Evolutionary conservation across 331 rosid genomes (phyloP).

Genomic region (Prunus yedoensis): DNA sequence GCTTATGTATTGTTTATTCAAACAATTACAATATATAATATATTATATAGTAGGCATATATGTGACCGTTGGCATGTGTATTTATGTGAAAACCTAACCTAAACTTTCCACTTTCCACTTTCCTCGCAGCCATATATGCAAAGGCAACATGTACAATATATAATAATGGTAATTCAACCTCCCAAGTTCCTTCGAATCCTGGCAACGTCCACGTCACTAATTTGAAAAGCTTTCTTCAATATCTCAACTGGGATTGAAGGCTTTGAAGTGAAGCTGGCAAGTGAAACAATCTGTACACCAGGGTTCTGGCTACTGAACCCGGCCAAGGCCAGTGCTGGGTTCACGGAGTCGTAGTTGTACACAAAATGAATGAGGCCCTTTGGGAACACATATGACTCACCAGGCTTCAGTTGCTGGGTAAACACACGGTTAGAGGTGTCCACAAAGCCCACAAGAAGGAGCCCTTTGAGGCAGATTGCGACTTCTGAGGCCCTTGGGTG

Average conservation of each 20-base stretch:
- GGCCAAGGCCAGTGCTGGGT: conserved; percentile 45
- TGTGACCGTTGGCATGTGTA: conserved; percentile 13
- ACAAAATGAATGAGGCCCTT: conserved; percentile 63
- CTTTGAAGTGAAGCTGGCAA: conserved; percentile 51
- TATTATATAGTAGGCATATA: neutral
- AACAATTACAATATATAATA: neutral
- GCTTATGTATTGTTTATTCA: neutral
- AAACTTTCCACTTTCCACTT: neutral
- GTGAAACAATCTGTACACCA: conserved; percentile 43
- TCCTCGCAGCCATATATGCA: neutral
- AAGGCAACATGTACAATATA: neutral
- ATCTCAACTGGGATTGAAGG: conserved; percentile 34
- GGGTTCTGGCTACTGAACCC: conserved; percentile 77
- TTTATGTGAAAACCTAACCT: neutral
- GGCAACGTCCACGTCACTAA: conserved; percentile 29
- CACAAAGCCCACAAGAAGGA: conserved; percentile 60
- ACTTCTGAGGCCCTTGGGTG: conserved; percentile 81
- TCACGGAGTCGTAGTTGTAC: conserved; percentile 30
- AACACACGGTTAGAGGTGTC: conserved; percentile 43
- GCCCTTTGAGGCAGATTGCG: conserved; percentile 47
- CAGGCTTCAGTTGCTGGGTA: conserved; percentile 35
- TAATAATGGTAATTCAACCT: conserved; percentile 30
- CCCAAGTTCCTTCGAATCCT: conserved; percentile 48
- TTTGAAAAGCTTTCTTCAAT: conserved; percentile 29
- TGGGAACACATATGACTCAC: conserved; percentile 77